Base-by-base conservation (phyloP, 208 protist species). In the Acanthamoeba sp. region DNA sequence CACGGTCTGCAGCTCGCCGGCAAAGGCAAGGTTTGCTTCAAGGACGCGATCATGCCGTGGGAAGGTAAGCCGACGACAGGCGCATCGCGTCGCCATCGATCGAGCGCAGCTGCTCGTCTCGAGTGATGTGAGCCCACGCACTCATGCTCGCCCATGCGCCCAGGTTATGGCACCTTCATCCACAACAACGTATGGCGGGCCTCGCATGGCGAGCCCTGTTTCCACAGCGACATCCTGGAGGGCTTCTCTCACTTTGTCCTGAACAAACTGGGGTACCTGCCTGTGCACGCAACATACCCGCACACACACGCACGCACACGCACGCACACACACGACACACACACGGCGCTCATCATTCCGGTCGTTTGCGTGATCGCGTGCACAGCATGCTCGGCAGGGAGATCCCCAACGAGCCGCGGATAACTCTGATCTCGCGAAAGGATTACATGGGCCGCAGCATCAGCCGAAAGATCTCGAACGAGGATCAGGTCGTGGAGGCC, bases 161-260 rank as follows among this genome's bases (percentile, higher is more conserved):
- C 73, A 82, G 73, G 76, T 34, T 85, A 85, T 57, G 76, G 76
- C 38, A 85, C 38, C 1, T 85, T 85, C 76, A 85, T 85, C 24
- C 76, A 85, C 76, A 85, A 85, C 76, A 85, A 85, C 10, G 76
- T 57, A 4, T 85, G 38, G 45, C 24, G 14, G 40, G 42, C 76
- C n/a, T 24, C 27, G 10, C 18, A 18, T 38, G 76, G 76, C 9
- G 76, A 85, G 45, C 76, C 76, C 18, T 85, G 76, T 45, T 1
- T 59, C n/a, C 16, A 85, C 27, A 85, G 76, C n/a, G 76, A 85
- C 27, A 85, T 85, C 24, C 10, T 85, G 2, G 27, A 85, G 20
- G 76, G 10, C 24, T 85, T 85, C n/a, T 85, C 76, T 20, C 76
- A 85, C 42, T 85, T 85, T 38, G 29, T 85, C 27, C 38, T 85